Evolutionary conservation across 208 protist species (phyloP).

Genomic region (Acanthamoeba lenticulata): DNA sequence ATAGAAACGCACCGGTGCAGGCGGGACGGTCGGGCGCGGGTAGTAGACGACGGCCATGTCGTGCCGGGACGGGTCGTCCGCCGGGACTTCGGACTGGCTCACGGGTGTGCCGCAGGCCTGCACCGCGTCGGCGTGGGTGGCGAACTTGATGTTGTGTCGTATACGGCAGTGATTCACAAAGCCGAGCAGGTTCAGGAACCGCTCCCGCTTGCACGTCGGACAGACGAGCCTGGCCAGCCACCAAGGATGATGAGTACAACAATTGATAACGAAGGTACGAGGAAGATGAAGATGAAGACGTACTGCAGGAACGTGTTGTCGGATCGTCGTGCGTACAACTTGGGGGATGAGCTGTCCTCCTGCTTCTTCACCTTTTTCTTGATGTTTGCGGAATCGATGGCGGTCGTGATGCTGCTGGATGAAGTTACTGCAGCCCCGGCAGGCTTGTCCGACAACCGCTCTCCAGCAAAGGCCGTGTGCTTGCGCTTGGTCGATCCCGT

Average conservation of each 20-base stretch:
- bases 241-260: background rate
- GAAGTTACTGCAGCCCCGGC: no score
- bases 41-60: background rate
- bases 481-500: background rate
- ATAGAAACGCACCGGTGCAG: background rate
- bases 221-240: conserved; percentile 8
- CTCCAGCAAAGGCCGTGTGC: no score
- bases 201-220: conserved; percentile 44
- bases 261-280: background rate
- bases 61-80: background rate
- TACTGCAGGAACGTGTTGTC: conserved; percentile 55
- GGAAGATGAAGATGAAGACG: background rate
- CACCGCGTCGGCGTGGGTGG: conserved; percentile 37
- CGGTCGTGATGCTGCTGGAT: no score
- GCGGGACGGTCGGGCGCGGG: background rate
- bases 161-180: conserved; percentile 67
- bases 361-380: background rate
- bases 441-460: no score
- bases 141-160: conserved; percentile 65
- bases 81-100: background rate
- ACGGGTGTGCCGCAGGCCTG: conserved; percentile 6
- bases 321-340: background rate
- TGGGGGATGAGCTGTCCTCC: background rate
- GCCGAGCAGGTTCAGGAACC: conserved; percentile 44
- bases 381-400: background rate